phyloP scores from a whole-genome alignment of 2,329 filamentous ascomycete genomes.

The Raffaelea albimanens region DNA sequence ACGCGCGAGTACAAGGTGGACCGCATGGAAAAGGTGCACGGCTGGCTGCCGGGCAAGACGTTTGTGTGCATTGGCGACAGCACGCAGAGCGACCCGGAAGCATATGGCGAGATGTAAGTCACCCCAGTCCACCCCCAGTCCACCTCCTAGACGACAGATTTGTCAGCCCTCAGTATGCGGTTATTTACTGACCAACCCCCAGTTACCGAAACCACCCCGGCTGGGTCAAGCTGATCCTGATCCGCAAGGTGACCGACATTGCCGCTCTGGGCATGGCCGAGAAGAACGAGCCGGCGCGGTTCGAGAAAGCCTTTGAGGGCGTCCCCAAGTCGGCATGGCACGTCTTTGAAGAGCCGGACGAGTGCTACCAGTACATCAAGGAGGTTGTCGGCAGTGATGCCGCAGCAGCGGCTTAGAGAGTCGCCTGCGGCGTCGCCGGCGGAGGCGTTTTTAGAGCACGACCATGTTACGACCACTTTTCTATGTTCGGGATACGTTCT shows the following conservation, averaged over 20 bases:
- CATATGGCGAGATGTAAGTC: constrained; percentile 69
- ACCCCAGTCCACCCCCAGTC: too few species aligned
- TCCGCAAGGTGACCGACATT: constrained; percentile 73
- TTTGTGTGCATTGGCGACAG: constrained; percentile 84
- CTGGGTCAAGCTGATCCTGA: constrained; percentile 78
- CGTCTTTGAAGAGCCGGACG: constrained; percentile 69
- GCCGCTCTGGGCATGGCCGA: constrained; percentile 59
- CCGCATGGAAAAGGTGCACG: constrained; percentile 67
- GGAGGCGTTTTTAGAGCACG: too few species aligned
- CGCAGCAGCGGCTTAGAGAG: too few species aligned
- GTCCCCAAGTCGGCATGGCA: constrained; percentile 66
- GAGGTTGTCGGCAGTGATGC: constrained; percentile 11
- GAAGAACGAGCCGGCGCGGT: constrained; percentile 65
- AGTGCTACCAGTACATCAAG: constrained; percentile 40
- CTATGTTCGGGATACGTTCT: too few species aligned
- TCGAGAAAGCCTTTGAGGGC: constrained; percentile 72
- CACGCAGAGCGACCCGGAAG: constrained; percentile 84
- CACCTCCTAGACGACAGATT: too few species aligned
- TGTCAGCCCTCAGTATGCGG: too few species aligned
- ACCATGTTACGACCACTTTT: too few species aligned
- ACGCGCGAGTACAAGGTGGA: constrained; percentile 81
- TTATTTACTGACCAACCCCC: too few species aligned
- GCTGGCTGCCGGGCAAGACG: constrained; percentile 68
- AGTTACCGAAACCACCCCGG: constrained; percentile 55
- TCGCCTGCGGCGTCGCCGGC: too few species aligned